Evolutionary conservation across 2,329 filamentous ascomycete genomes (phyloP), one percentile per base, ranked within the genome.

Genomic region (Tolypocladium paradoxum): DNA sequence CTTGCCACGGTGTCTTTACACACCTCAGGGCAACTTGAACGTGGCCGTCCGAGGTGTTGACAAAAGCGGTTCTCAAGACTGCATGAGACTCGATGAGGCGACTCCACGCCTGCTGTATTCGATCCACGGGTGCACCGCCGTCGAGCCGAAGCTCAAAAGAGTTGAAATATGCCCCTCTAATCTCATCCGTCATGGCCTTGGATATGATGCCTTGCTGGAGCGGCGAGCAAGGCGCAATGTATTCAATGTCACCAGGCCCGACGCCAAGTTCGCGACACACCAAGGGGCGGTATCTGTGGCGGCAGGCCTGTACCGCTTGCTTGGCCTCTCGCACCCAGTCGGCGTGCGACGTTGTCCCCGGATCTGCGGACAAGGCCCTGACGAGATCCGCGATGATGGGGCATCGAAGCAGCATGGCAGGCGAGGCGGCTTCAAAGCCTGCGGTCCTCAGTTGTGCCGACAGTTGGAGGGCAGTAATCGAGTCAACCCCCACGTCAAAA

Each of bases 151-250:
- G 82, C 0, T 68, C 69, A 62, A 96, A 95, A 0, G 76, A 74
- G 53, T 90, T 90, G 66, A 92, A 95, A 64, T 96, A 96, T 0
- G 86, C 70, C 0, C 76, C 73, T 0, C 71, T 65, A 0, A 76
- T 69, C 20, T 73, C 81, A 11, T 81, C 63, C 0, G 68, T 78
- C 37, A 87, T 65, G 27, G 83, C 84, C 49, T 83, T 79, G 6
- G 86, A 85, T 49, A 96, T 82, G 73, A 96, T 92, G 0, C 90
- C 91, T 64, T 92, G 83, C 62, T 96, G 91, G 1, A 96, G 72
- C 0, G 90, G 81, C 1, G 91, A 95, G 64, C 91, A 96, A 4
- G 90, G 91, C 0, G 82, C 82, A 50, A 96, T 80, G 54, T 81
- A 80, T 62, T 93, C 86, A 11, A 96, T 77, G 1, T 82, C 72